Evolutionary conservation across 441 rosid species (phyloP), one percentile per base, ranked within the genome.

Genomic region (Rhodomyrtus psidioides): DNA sequence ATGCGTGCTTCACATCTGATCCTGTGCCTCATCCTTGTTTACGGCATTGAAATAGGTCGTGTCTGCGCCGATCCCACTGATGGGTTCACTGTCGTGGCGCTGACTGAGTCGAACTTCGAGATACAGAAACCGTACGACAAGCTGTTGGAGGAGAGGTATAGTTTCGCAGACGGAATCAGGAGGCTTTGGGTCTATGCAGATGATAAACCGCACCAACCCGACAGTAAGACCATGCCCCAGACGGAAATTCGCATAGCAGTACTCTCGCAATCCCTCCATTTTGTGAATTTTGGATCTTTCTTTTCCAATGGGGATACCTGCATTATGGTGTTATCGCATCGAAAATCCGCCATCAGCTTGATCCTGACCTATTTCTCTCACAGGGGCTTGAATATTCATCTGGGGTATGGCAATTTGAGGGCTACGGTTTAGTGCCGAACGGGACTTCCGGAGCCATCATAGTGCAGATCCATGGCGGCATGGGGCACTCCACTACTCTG

Each of bases 381-480:
- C 83, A 82, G 83, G 83, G 83, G 0, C 83, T 82, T 5, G 83
- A 82, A 49, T 74, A 84, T 3, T 39, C 83, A 51, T 70, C 62
- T 6, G 83, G 86, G 4, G 55, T 55, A 6, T 84, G 86, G 86
- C 86, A 84, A 54, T 84, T 84, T 55, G 86, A 84, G 60, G 86
- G 83, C 9, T 75, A 74, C 23, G 34, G 60, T 30, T 84, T n/a
- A 0, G 86, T 74, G 82, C 86, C 83, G 1, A 84, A 82, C 9
- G 60, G 84, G 84, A 82, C 59, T 16, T 82, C 84, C 19, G 17
- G 46, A 42, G 82, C 65, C 17, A 90, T 88, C 19, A 59, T 85
- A 46, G 3, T 82, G 84, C 91, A 88, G 75, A 88, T 86, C n/a
- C 90, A 86, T 16, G 90, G 88, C 0, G 86, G 86, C 17, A n/a